Percentiles rank a stretch among this genome's conserved stretches.
Evolutionary conservation across 163 green algal species (phyloP).

Genomic region (Smithsoniella earleae): DNA sequence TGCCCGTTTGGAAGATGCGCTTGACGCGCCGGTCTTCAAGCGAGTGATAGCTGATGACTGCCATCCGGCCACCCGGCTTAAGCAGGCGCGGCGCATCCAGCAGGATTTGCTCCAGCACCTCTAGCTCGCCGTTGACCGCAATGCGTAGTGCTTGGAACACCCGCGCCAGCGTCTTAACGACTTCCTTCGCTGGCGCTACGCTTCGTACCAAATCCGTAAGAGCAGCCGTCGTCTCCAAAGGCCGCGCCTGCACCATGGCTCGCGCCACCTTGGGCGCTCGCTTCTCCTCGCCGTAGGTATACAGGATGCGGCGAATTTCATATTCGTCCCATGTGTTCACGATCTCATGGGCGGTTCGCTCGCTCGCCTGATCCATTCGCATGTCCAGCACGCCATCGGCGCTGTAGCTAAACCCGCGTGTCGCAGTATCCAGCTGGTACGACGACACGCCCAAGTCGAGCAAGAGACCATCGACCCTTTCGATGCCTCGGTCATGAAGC

Average conservation of each 20-base stretch:
- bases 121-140: slow-evolving; percentile 90
- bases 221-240: too few species aligned
- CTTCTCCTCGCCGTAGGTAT: slow-evolving; percentile 87
- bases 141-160: slow-evolving; percentile 91
- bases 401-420: slow-evolving; percentile 76
- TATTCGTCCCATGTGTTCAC: slow-evolving; percentile 82
- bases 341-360: too few species aligned
- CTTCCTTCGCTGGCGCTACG: too few species aligned
- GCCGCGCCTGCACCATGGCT: too few species aligned
- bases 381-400: slow-evolving; percentile 75
- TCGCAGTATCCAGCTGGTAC: slow-evolving; percentile 60
- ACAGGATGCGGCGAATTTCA: slow-evolving; percentile 71
- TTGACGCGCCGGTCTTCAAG: slow-evolving; percentile 94
- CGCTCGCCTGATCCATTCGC: slow-evolving; percentile 83
- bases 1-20: slow-evolving; percentile 62
- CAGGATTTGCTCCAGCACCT: too few species aligned
- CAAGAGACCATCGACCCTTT: slow-evolving; percentile 72
- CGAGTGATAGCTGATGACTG: slow-evolving; percentile 92
- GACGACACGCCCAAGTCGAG: slow-evolving; percentile 86
- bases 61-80: slow-evolving; percentile 65
- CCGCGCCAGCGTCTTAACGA: too few species aligned
- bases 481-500: too few species aligned
- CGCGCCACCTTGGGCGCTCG: too few species aligned
- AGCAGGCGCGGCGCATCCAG: slow-evolving; percentile 49
- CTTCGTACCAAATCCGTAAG: too few species aligned